phyloP scores from a whole-genome alignment of 345 rosid species.

The Populus tremula region DNA sequence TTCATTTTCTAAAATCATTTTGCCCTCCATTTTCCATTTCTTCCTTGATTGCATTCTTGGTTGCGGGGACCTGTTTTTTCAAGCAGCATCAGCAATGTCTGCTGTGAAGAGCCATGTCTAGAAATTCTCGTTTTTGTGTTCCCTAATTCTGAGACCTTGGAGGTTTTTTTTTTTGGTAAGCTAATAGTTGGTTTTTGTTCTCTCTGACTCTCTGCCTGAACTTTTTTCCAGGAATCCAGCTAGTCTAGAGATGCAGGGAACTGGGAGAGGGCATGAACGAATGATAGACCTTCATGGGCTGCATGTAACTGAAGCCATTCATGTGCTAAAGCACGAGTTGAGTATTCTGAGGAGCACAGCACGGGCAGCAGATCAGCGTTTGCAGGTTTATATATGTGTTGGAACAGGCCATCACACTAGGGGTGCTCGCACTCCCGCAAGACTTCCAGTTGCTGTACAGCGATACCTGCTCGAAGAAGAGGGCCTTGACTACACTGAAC shows the following conservation, averaged over 20 bases:
- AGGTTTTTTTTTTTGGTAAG: not conserved
- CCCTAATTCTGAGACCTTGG: not conserved
- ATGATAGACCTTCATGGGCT: constrained; percentile 98
- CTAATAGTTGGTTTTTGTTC: constrained; percentile 10
- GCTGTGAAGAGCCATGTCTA: not conserved
- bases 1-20: not conserved
- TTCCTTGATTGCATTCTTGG: no score
- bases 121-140: not conserved
- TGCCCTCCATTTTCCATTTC: not conserved
- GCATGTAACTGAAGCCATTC: constrained; percentile 87
- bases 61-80: not conserved
- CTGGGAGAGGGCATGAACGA: constrained; percentile 72
- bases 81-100: not conserved
- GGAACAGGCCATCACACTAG: constrained; percentile 97
- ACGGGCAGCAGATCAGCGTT: constrained; percentile 69
- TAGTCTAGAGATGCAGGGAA: constrained; percentile 50
- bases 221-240: constrained; percentile 61
- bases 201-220: not conserved
- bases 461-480: constrained; percentile 88
- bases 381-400: constrained; percentile 86
- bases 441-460: constrained; percentile 92
- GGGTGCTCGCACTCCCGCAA: constrained; percentile 83
- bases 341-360: constrained; percentile 67
- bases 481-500: constrained; percentile 79
- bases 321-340: constrained; percentile 78